Evolutionary conservation across 805 yeast genomes (phyloP), one percentile per base, ranked within the genome.

Genomic region (Metschnikowia continentalis): DNA sequence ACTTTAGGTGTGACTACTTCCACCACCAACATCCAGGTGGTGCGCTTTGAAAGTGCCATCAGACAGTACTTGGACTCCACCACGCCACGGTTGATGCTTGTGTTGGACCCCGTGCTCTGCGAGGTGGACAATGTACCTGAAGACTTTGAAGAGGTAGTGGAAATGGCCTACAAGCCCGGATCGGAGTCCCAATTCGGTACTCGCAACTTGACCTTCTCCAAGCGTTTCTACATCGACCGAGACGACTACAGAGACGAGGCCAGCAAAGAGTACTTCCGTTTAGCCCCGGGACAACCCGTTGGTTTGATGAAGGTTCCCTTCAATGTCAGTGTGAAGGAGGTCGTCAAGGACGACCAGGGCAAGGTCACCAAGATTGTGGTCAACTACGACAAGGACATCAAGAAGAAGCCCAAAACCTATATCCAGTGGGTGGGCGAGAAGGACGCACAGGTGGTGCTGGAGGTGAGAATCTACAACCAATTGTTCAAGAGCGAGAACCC

Each of bases 1-100:
- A 92, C 97, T 42, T 79, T 94, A 60, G 99, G 99, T 64, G 99
- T 94, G 50, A 94, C 99, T 39, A 94, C 98, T 1, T 79, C 92
- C 42, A 87, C 91, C 42, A 85, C 97, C 39, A 90, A 89, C 64
- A 94, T 94, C 66, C 98, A 94, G 76, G 86, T 81, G 17, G 81
- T 82, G 8, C 79, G 99, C 67, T 90, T 94, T 64, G 99, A 94
- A 64, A 82, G 85, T 64, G 84, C 97, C 1, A 82, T 94, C 50
- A 84, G 99, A 70, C 79, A 82, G 56, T 94, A 82, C 69, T 78
- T 94, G 63, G 99, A 94, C 73, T 84, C 83, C 61, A 82, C 90
- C 19, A 90, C 96, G 15, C 98, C 99, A 51, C 83, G 99, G 68
- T 77, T 94, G 61, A 91, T 94, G 96, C 83, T 94, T 81, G 78